Evolutionary conservation across 164 flowering plant species (phyloP).

Genomic region (Umbellularia californica): DNA sequence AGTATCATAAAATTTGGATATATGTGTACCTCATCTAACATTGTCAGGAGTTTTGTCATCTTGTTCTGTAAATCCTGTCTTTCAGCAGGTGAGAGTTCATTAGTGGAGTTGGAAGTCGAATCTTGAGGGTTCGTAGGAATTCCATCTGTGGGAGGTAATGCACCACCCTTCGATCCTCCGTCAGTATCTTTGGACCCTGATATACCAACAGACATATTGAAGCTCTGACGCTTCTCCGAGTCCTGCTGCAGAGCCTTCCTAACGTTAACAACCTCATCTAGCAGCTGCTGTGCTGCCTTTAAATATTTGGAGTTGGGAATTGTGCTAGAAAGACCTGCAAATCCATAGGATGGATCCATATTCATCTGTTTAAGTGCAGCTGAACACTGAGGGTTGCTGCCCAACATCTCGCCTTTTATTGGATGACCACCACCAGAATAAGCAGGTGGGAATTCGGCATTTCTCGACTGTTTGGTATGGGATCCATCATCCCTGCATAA

Average conservation of each 20-base stretch:
- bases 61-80: slow-evolving; percentile 70
- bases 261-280: slow-evolving; percentile 80
- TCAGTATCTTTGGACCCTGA: slow-evolving; percentile 37
- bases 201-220: slow-evolving; percentile 16
- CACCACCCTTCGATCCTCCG: slow-evolving; percentile 18
- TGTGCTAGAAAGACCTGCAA: slow-evolving; percentile 24
- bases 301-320: slow-evolving; percentile 60
- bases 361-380: slow-evolving; percentile 24
- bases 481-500: slow-evolving; percentile 27
- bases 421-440: slow-evolving; percentile 17
- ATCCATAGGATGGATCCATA: slow-evolving; percentile 24
- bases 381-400: slow-evolving; percentile 20
- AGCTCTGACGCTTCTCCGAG: slow-evolving; percentile 27
- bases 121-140: slow-evolving; percentile 34
- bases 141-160: slow-evolving; percentile 20
- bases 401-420: slow-evolving; percentile 26
- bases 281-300: slow-evolving; percentile 68
- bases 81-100: slow-evolving; percentile 58
- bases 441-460: slow-evolving; percentile 5
- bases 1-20: neutral
- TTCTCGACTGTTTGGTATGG: slow-evolving; percentile 7
- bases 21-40: slow-evolving; percentile 76
- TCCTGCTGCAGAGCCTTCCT: slow-evolving; percentile 48
- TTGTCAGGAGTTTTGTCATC: slow-evolving; percentile 60
- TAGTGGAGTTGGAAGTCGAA: slow-evolving; percentile 26